These are phyloP conservation scores for Pyrus bretschneideri DNA, from an alignment of 306 rosid genomes.

Conservation along the genomic window DNA sequence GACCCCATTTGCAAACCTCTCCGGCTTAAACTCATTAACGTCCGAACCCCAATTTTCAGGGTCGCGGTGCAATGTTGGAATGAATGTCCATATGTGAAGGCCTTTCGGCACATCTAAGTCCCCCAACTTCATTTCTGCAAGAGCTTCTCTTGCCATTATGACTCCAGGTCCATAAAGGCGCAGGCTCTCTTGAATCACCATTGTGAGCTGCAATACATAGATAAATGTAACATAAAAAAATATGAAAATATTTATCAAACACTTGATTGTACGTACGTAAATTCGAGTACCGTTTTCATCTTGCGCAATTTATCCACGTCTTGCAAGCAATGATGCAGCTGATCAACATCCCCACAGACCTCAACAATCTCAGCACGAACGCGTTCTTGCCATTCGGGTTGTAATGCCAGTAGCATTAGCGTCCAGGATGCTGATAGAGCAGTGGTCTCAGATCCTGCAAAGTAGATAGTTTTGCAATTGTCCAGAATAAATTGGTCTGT, in stretches of 20 bases:
- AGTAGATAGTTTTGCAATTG: conserved; percentile 12
- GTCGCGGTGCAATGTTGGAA: conserved; percentile 3
- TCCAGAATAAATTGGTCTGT: conserved; percentile 10
- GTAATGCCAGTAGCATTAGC: conserved; percentile 11
- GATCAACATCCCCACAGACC: conserved; percentile 2
- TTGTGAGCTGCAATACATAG: not conserved
- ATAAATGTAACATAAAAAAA: not conserved
- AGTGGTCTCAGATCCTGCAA: conserved; percentile 20
- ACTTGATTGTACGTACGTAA: not conserved
- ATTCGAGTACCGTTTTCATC: not conserved
- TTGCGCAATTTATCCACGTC: not conserved
- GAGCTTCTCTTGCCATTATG: not conserved
- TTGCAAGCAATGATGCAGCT: conserved; percentile 9
- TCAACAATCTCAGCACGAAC: conserved; percentile 7
- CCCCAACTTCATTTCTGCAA: not conserved
- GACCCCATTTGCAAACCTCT: conserved; percentile 9
- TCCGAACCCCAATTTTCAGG: conserved; percentile 6
- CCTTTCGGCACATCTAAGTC: conserved; percentile 5
- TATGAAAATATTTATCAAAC: not conserved
- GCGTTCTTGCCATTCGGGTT: conserved; percentile 15
- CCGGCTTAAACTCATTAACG: conserved; percentile 11
- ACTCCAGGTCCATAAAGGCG: conserved; percentile 11
- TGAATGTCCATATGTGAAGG: not conserved
- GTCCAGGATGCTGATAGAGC: conserved; percentile 13
- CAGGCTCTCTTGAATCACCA: conserved; percentile 12